Evolutionary conservation across 2,329 filamentous ascomycete genomes (phyloP), one percentile per base, ranked within the genome.

Genomic region (Trichoderma semiorbis): DNA sequence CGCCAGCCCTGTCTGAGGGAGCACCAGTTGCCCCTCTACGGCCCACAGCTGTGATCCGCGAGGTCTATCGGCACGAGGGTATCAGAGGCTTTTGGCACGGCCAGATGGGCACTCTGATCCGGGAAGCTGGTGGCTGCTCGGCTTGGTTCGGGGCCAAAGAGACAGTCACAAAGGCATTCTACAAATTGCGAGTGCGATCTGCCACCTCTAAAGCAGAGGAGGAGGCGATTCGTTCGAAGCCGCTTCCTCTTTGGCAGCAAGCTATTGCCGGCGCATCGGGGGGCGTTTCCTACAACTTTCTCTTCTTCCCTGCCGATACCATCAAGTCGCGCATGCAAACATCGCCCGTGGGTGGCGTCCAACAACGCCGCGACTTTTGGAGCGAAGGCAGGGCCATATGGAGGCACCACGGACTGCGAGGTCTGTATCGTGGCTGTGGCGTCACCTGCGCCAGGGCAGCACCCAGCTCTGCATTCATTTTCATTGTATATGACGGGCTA

Each of bases 251-350:
- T 6, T 93, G 92, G 87, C 94, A 98, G 82, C 94, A 97, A 80
- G 93, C 97, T 78, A 80, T 93, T 24, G 93, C 95, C 1, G 95
- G 95, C 55, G 95, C 95, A 3, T 89, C 91, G 8, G 96, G 95
- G 4, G 96, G 96, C 68, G 93, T 98, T 84, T 91, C 90, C 43
- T 99, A 99, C 84, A 99, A 99, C 80, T 98, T 98, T 79, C 84
- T 97, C 26, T 98, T 98, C 85, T 99, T 96, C 80, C 96, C 96
- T 0, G 96, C 96, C 64, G 96, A 99, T 80, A 99, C 96, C 0
- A 92, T 99, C 84, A 99, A 99, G 84, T 97, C 93, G 21, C 90
- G 95, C 62, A 97, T 99, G 91, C 96, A 99, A 83, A 99, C 96
- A 0, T 88, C 92, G 68, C 91, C 94, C 6, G 85, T 93, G 57